Evolutionary conservation across 2,329 filamentous ascomycete genomes (phyloP).

Genomic region (Epichloe gansuensis): DNA sequence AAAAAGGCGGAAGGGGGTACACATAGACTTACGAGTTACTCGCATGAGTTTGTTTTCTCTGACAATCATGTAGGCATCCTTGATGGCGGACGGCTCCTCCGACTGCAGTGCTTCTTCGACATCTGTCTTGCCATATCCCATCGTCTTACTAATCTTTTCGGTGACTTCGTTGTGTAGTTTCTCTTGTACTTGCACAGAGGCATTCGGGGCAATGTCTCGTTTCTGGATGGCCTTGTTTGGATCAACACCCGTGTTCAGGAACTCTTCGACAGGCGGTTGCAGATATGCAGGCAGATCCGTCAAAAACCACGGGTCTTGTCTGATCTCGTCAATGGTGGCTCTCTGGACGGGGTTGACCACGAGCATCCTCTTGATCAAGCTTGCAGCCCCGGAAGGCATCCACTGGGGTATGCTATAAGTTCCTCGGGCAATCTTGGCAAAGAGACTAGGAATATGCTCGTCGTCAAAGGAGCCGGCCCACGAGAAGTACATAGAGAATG

Average conservation of each 20-base stretch:
- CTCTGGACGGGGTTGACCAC: conserved; percentile 91
- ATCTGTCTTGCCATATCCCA: conserved; percentile 93
- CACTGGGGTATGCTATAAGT: conserved; percentile 88
- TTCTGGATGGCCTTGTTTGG: conserved; percentile 83
- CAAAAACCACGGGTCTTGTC: conserved; percentile 87
- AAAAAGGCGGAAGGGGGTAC: not conserved
- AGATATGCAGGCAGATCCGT: conserved; percentile 80
- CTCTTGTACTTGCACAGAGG: conserved; percentile 68
- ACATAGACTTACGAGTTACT: conserved; percentile 61
- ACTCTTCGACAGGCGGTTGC: conserved; percentile 77
- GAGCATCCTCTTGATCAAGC: conserved; percentile 83
- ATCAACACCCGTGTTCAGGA: conserved; percentile 86
- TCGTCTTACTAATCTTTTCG: conserved; percentile 90
- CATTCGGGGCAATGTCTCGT: conserved; percentile 67
- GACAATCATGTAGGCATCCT: conserved; percentile 97
- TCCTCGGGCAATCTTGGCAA: conserved; percentile 93
- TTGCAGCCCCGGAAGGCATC: conserved; percentile 72
- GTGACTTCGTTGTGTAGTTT: conserved; percentile 87
- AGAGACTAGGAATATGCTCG: conserved; percentile 92
- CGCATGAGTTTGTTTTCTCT: conserved; percentile 97
- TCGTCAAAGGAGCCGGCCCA: conserved; percentile 94
- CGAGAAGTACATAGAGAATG: conserved; percentile 73
- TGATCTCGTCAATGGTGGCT: conserved; percentile 87
- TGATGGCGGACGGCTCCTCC: conserved; percentile 92
- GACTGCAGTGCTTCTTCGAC: conserved; percentile 88